A percentile compares a stretch with the other conserved stretches of the same genome.
phyloP scores from a whole-genome alignment of 2,329 filamentous ascomycete genomes.

The Lachnellula willkommii region DNA sequence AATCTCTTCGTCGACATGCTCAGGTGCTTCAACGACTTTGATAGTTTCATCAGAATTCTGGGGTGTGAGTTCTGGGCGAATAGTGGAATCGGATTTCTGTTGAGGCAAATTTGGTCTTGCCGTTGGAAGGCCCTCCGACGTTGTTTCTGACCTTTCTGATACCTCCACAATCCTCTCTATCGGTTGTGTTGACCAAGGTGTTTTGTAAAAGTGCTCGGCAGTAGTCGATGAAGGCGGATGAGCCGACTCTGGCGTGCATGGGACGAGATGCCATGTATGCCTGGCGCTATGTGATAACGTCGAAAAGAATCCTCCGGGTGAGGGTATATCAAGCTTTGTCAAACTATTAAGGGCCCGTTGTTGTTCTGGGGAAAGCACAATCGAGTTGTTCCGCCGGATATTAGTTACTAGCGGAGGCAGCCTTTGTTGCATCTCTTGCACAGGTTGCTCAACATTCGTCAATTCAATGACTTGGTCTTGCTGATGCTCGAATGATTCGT shows the following conservation, averaged over 20 bases:
- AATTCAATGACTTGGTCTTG: constrained; percentile 51
- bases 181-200: constrained; percentile 62
- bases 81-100: constrained; percentile 32
- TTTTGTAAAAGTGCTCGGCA: constrained; percentile 87
- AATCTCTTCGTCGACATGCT: constrained; percentile 42
- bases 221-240: constrained; percentile 75
- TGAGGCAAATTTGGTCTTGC: constrained; percentile 50
- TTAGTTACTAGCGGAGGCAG: constrained; percentile 46
- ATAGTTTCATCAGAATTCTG: constrained; percentile 35
- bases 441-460: constrained; percentile 30
- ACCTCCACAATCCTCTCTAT: constrained; percentile 66
- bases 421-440: constrained; percentile 49
- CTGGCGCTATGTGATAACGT: constrained; percentile 70
- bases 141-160: constrained; percentile 38
- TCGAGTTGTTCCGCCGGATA: constrained; percentile 31
- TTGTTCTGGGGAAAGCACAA: constrained; percentile 45
- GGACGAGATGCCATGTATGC: constrained; percentile 72
- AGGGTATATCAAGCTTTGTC: constrained; percentile 81
- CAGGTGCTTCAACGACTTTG: constrained; percentile 31
- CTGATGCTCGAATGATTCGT: constrained; percentile 58
- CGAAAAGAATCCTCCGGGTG: constrained; percentile 86
- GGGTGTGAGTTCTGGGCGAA: constrained; percentile 28
- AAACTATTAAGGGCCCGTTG: constrained; percentile 63
- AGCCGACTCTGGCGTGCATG: constrained; percentile 47
- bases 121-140: constrained; percentile 60